Evolutionary conservation across 495 filamentous ascomycete genomes (phyloP), one percentile per base, ranked within the genome.

Genomic region (Cercophora samala): DNA sequence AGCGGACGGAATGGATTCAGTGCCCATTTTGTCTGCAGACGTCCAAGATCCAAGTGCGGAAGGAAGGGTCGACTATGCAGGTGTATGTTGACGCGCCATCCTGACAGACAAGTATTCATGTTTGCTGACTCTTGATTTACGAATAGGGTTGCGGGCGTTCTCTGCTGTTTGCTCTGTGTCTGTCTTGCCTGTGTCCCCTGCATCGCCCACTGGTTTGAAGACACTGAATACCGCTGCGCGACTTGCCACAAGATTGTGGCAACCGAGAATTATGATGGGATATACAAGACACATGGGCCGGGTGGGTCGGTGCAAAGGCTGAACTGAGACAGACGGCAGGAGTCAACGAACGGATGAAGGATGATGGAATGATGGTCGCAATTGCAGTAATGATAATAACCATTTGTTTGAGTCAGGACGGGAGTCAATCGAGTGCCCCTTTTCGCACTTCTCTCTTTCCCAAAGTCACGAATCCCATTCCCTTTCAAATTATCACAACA

Each of bases 181-280:
- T 76, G 71, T 19, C 63, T 79, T 1, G 69, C 74, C 18, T 78
- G 76, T 60, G 19, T 78, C 3, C 76, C 77, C 1, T 75, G 74
- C 59, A 22, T 74, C 4, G 73, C 68, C 5, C 66, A 66, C n/a
- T 79, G 75, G 77, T 79, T 72, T 29, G 74, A 79, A 58, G 70
- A 75, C 17, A 70, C 66, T 15, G 32, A 71, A 58, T 73, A 75
- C 32, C 65, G 22, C 24, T 79, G 77, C 67, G 68, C 68, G 13
- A 29, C 60, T 18, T 79, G 77, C 69, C 46, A 69, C 17, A 71
- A 60, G 5, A 66, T 68, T 17, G 66, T 79, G 0, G 77, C 76
- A 24, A 70, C 46, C 24, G 64, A 72, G 21, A 29, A 62, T 15
- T 68, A 75, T 19, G 64, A 66, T 24, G 72, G 70, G 0, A 9